Evolutionary conservation across 2,329 filamentous ascomycete species (phyloP), one percentile per base, ranked within the genome.

Genomic region (Chrysoporthe deuterocubensis): DNA sequence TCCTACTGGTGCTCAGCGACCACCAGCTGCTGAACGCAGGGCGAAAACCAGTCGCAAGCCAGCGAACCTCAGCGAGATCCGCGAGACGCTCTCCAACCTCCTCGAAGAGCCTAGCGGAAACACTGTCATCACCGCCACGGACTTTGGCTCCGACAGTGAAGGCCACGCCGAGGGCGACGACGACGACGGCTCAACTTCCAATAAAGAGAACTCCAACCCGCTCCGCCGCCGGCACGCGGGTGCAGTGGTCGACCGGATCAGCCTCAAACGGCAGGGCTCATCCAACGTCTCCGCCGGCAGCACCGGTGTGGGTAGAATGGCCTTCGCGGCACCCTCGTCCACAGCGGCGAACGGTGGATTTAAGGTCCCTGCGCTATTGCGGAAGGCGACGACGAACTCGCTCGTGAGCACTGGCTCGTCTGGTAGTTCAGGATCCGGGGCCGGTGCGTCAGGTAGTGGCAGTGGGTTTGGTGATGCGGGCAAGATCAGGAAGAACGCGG

Each of bases 71-170:
- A 88, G 89, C 40, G 93, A 97, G 74, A 91, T 97, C 70, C 89
- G 93, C 67, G 89, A 95, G 76, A 93, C 92, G 0, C 82, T 97
- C 7, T 96, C 92, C 4, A 92, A 91, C 77, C 85, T 97, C 11
- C 89, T 97, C 18, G 94, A 97, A 34, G 88, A 92, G 56, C 85
- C 87, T 37, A 83, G 87, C 67, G 77, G 18, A 72, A 80, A 77
- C 67, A 84, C 86, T 18, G 73, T 86, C 71, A 81, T 87, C 68
- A 77, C 80, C 1, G 76, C 83, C 72, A 81, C 81, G 1, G 78
- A 81, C n/a, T 79, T 84, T 58, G 83, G 81, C 60, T 83, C 83
- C 40, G 85, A 83, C n/a, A 83, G 83, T 68, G 83, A 85, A 3
- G 84, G 83, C 50, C 84, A 86, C 26, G 42, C 42, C 54, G 82